Percentiles rank a stretch among this genome's conserved stretches.
Evolutionary conservation across 805 yeast species (phyloP).

Genomic region (Saccharomycopsis sp.): DNA sequence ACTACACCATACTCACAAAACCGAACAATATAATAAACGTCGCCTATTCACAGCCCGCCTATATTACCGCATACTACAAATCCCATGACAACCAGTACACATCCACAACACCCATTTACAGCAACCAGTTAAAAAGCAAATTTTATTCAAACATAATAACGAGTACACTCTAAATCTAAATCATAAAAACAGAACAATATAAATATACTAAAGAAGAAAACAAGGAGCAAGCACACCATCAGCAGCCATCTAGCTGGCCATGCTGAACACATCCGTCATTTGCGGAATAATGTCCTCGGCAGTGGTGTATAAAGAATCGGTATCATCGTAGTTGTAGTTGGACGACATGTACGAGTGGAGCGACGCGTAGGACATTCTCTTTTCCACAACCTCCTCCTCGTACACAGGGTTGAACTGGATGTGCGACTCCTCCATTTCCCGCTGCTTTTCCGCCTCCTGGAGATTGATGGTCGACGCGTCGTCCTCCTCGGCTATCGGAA

Average conservation of each 20-base stretch:
- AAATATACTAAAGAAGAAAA: neutral
- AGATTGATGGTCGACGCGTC: constrained; percentile 5
- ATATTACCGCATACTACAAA: too few relatives aligned
- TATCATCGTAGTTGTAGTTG: constrained; percentile 4
- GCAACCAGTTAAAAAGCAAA: too few relatives aligned
- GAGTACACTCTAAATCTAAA: neutral
- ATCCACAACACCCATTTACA: too few relatives aligned
- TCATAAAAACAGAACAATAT: neutral
- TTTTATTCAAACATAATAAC: neutral
- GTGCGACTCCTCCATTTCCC: constrained; percentile 5
- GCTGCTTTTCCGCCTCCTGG: neutral
- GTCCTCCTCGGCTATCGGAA: constrained; percentile 19
- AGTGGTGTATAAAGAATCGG: neutral
- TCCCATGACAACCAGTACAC: too few relatives aligned
- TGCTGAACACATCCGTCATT: neutral
- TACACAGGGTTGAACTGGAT: constrained; percentile 19
- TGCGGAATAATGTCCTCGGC: neutral
- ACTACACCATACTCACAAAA: too few relatives aligned
- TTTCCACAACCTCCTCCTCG: constrained; percentile 7
- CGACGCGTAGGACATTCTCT: constrained; percentile 20
- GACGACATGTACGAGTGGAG: constrained; percentile 16
- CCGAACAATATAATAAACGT: too few relatives aligned
- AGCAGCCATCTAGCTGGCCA: too few relatives aligned
- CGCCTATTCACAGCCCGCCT: too few relatives aligned
- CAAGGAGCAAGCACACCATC: neutral